A percentile compares a stretch with the other conserved stretches of the same genome.
Evolutionary conservation across 805 yeast genomes (phyloP).

Genomic region (Myxozyma monticola): DNA sequence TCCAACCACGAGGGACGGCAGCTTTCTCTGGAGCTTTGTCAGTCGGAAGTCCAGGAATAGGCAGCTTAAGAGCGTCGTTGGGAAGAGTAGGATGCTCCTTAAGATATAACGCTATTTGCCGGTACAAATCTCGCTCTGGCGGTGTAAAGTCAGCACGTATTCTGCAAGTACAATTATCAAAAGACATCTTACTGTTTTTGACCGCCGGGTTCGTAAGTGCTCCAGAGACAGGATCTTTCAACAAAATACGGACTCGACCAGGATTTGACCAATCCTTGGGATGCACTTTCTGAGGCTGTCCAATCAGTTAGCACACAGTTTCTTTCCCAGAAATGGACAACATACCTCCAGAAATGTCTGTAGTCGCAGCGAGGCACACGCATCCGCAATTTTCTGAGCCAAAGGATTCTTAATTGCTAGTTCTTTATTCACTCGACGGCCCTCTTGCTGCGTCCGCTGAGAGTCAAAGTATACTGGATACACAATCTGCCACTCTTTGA

Average conservation of each 20-base stretch:
- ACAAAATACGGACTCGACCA: conserved; percentile 82
- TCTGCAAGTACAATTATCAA: background rate
- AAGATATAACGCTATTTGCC: conserved; percentile 60
- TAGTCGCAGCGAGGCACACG: conserved; percentile 46
- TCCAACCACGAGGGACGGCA: conserved; percentile 82
- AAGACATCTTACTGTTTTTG: conserved; percentile 42
- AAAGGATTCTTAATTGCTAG: conserved; percentile 82
- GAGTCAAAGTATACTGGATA: conserved; percentile 94
- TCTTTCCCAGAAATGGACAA: background rate
- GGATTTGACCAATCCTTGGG: conserved; percentile 98
- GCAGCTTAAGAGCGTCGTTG: conserved; percentile 49
- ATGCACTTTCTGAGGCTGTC: conserved; percentile 75
- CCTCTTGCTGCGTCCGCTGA: conserved; percentile 70
- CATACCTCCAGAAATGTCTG: conserved; percentile 43
- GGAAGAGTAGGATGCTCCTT: conserved; percentile 68
- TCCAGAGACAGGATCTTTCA: conserved; percentile 54
- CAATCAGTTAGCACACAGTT: conserved; percentile 33
- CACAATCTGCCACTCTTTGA: conserved; percentile 67
- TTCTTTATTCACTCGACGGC: conserved; percentile 73
- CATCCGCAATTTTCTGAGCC: conserved; percentile 80
- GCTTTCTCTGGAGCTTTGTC: conserved; percentile 45
- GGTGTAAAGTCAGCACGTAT: background rate
- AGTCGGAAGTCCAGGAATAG: conserved; percentile 43
- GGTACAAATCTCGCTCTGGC: conserved; percentile 60
- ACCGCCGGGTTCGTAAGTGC: conserved; percentile 35